Evolutionary conservation across 192 early-diverging fungal species (phyloP).

Genomic region (Pilaira anomala): DNA sequence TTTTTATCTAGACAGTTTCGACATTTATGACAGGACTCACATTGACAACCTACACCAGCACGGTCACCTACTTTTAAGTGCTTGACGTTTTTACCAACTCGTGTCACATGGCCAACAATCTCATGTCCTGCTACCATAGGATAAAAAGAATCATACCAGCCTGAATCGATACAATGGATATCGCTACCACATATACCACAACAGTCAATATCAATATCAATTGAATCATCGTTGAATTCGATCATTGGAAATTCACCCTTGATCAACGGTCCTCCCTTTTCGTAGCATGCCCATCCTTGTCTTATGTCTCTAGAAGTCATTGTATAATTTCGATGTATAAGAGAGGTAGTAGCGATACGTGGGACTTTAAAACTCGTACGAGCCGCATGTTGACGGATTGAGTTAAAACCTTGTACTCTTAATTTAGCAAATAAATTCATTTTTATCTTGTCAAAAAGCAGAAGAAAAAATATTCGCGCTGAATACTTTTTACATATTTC

Average conservation of each 20-base stretch:
- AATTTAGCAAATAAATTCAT: too few relatives aligned
- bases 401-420: too few relatives aligned
- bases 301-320: too few relatives aligned
- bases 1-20: slow-evolving; percentile 37
- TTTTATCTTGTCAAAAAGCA: too few relatives aligned
- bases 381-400: too few relatives aligned
- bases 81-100: slow-evolving; percentile 29
- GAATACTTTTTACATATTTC: too few relatives aligned
- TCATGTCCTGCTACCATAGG: slow-evolving; percentile 48
- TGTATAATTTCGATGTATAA: too few relatives aligned
- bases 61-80: slow-evolving; percentile 39
- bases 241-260: not conserved
- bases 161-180: slow-evolving; percentile 58
- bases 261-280: slow-evolving; percentile 5
- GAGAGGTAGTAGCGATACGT: too few relatives aligned
- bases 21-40: slow-evolving; percentile 52
- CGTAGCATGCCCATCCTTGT: slow-evolving; percentile 2
- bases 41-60: slow-evolving; percentile 60
- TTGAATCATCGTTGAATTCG: slow-evolving; percentile 27
- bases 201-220: slow-evolving; percentile 45
- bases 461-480: too few relatives aligned
- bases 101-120: slow-evolving; percentile 42
- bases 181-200: slow-evolving; percentile 76
- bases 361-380: too few relatives aligned
- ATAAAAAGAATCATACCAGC: slow-evolving; percentile 46